phyloP scores from a whole-genome alignment of 164 flowering plant genomes.

The Magnolia officinalis region DNA sequence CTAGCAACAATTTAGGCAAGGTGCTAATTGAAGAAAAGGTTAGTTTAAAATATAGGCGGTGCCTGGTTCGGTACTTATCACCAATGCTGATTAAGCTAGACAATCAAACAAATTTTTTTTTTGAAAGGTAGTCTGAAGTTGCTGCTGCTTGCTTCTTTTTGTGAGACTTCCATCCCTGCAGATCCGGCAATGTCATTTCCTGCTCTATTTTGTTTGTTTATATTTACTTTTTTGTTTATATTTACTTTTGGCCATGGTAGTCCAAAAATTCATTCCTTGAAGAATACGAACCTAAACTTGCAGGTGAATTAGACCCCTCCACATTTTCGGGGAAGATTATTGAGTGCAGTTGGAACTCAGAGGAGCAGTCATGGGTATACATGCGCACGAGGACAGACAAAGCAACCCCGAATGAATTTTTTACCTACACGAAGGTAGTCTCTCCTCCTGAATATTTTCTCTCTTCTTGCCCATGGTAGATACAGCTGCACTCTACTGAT shows the following conservation, averaged over 20 bases:
- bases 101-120: too few relatives aligned
- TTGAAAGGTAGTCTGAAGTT: too few relatives aligned
- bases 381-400: constrained; percentile 83
- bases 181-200: too few relatives aligned
- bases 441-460: not conserved
- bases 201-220: too few relatives aligned
- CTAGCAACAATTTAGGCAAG: too few relatives aligned
- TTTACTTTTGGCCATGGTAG: not conserved
- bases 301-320: constrained; percentile 61
- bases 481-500: not conserved
- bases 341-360: constrained; percentile 76
- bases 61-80: too few relatives aligned
- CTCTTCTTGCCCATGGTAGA: not conserved
- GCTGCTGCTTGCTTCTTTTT: too few relatives aligned
- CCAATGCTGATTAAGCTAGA: too few relatives aligned
- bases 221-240: too few relatives aligned
- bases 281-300: constrained; percentile 9
- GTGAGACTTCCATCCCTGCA: too few relatives aligned
- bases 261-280: not conserved
- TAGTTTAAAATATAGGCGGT: too few relatives aligned
- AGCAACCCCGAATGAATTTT: constrained; percentile 76
- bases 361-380: constrained; percentile 58
- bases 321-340: constrained; percentile 72
- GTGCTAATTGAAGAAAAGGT: too few relatives aligned
- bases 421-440: constrained; percentile 84